Conservation (phyloP, 306 rosid species). For the Quillaja saponaria region DNA sequence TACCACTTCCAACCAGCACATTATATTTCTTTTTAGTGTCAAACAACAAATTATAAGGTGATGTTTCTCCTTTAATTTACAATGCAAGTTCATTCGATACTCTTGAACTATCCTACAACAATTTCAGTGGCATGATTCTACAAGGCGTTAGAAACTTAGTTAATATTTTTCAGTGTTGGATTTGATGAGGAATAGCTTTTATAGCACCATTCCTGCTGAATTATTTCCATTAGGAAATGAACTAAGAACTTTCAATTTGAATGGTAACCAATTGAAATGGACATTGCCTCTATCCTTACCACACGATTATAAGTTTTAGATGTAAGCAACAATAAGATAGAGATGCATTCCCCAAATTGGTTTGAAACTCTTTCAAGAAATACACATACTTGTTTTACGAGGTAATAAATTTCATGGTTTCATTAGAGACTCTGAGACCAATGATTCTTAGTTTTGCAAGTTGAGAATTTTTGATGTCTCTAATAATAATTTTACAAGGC, state of each 20-base stretch:
- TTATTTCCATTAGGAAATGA: neutral
- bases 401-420: conserved; percentile 40
- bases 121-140: conserved; percentile 27
- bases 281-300: conserved; percentile 30
- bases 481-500: conserved; percentile 32
- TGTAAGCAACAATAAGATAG: conserved; percentile 38
- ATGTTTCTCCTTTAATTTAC: conserved; percentile 21
- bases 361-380: conserved; percentile 25
- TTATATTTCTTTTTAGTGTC: conserved; percentile 2
- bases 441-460: conserved; percentile 9
- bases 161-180: conserved; percentile 20
- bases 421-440: conserved; percentile 5
- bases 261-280: too few relatives aligned
- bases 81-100: neutral
- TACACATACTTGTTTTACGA: conserved; percentile 37
- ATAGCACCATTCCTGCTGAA: conserved; percentile 19
- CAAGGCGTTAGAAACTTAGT: conserved; percentile 21
- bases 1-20: conserved; percentile 13
- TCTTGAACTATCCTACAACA: conserved; percentile 22
- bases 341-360: conserved; percentile 37
- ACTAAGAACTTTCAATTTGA: conserved; percentile 40
- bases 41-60: conserved; percentile 31
- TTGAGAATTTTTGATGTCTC: conserved; percentile 43
- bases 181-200: conserved; percentile 32
- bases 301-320: conserved; percentile 26